Percentiles rank a stretch among this genome's conserved stretches.
These are phyloP conservation scores for Plasmodium gaboni DNA, from an alignment of 169 alveolate genomes.

Conservation along the genomic window DNA sequence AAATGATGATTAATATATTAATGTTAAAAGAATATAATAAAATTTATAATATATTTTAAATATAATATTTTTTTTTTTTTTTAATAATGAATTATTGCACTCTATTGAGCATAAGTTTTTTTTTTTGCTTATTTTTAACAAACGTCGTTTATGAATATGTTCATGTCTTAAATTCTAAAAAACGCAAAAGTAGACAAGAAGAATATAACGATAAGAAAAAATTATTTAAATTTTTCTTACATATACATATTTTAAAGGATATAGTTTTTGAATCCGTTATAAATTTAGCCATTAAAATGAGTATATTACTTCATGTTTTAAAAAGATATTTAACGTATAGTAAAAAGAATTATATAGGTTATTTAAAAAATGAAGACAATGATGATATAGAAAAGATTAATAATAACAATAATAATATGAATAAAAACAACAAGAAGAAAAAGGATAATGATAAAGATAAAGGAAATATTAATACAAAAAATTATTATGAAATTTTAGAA, in stretches of 20 bases:
- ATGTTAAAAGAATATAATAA: no score
- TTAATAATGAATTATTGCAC: no score
- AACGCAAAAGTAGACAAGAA: not conserved
- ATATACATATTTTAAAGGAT: slow-evolving; percentile 27
- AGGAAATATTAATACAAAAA: not conserved
- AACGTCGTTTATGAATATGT: slow-evolving; percentile 35
- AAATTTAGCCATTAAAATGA: slow-evolving; percentile 29
- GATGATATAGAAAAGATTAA: not conserved
- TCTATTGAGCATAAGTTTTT: not conserved
- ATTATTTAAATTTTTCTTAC: slow-evolving; percentile 19
- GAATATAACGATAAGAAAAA: not conserved
- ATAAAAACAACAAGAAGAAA: not conserved
- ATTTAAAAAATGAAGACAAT: not conserved
- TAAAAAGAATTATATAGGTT: not conserved
- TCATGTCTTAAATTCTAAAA: slow-evolving; percentile 20
- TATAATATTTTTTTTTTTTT: no score
- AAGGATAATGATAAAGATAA: not conserved
- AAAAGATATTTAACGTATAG: slow-evolving; percentile 3
- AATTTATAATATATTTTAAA: no score
- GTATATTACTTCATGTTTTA: slow-evolving; percentile 4
- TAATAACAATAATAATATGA: not conserved
- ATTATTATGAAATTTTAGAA: no score
- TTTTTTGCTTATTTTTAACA: slow-evolving; percentile 1
- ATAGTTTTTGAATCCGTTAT: not conserved
- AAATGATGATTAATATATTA: no score